phyloP scores from a whole-genome alignment of 2,329 filamentous ascomycete species.

The Ceratocystis cacaofunesta region DNA sequence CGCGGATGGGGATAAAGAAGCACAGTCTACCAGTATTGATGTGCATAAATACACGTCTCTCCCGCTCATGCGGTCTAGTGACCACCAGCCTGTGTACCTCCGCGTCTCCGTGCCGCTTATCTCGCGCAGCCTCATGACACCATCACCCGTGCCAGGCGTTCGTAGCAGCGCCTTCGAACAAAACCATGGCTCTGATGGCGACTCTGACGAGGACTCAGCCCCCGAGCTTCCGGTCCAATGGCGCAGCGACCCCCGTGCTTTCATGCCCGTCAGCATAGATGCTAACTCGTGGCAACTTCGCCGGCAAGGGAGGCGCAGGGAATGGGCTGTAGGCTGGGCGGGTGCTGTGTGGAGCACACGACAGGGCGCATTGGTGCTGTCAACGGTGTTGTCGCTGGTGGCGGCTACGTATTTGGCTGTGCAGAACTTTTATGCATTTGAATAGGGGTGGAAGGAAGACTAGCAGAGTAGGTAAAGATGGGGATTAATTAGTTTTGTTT shows the following conservation, averaged over 20 bases:
- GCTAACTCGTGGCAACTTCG: conserved; percentile 40
- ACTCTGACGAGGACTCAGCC: not conserved
- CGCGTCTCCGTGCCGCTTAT: conserved; percentile 51
- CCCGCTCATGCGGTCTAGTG: conserved; percentile 65
- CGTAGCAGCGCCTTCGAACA: conserved; percentile 11
- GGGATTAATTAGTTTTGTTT: not conserved
- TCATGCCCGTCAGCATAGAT: conserved; percentile 38
- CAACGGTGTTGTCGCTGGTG: conserved; percentile 29
- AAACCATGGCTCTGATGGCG: not conserved
- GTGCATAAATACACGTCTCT: conserved; percentile 60
- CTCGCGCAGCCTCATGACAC: conserved; percentile 27
- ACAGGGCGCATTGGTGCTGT: conserved; percentile 34
- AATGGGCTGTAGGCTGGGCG: conserved; percentile 37
- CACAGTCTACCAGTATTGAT: conserved; percentile 24
- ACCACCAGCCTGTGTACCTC: conserved; percentile 74
- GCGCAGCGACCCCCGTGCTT: conserved; percentile 29
- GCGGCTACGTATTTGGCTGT: conserved; percentile 30
- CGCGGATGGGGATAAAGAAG: conserved; percentile 8
- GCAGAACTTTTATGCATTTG: conserved; percentile 7
- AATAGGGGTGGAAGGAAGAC: not conserved
- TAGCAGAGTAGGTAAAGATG: not conserved
- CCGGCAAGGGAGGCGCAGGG: conserved; percentile 30
- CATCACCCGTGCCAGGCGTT: conserved; percentile 21
- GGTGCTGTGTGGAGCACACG: conserved; percentile 41
- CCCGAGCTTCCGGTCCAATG: conserved; percentile 19